A percentile compares a stretch with the other conserved stretches of the same genome.
phyloP scores from a whole-genome alignment of 768 basidiomycete species.

The Termitomyces sp. region DNA sequence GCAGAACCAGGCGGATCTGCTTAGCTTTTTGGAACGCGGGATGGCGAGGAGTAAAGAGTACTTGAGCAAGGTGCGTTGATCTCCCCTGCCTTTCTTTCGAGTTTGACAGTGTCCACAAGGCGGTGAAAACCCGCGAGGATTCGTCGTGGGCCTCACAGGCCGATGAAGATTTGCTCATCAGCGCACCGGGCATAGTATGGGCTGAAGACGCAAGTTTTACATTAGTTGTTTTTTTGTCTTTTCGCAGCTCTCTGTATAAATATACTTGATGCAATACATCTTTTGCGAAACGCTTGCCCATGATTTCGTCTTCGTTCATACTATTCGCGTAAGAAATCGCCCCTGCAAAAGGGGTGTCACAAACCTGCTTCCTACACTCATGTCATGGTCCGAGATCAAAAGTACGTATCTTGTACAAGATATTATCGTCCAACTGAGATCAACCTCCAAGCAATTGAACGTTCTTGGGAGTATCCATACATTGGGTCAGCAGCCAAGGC shows the following conservation, averaged over 20 bases:
- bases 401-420: background rate
- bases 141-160: constrained; percentile 11
- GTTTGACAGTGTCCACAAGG: constrained; percentile 3
- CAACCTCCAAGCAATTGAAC: background rate
- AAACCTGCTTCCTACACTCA: too few relatives aligned
- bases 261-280: too few relatives aligned
- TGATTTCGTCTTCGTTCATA: too few relatives aligned
- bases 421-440: too few relatives aligned
- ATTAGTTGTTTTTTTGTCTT: background rate
- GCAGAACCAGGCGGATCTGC: constrained; percentile 47
- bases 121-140: constrained; percentile 18
- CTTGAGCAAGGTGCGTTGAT: constrained; percentile 54
- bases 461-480: background rate
- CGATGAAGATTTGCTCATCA: constrained; percentile 17
- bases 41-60: constrained; percentile 67
- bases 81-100: background rate
- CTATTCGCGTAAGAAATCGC: too few relatives aligned
- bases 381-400: too few relatives aligned
- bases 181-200: background rate
- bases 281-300: too few relatives aligned
- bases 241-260: background rate
- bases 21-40: constrained; percentile 47
- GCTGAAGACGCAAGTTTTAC: constrained; percentile 6
- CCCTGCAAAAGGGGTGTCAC: too few relatives aligned
- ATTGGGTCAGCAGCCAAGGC: background rate